Conservation (phyloP, 257 asterid genomes). For the Leonotis leonurus region DNA sequence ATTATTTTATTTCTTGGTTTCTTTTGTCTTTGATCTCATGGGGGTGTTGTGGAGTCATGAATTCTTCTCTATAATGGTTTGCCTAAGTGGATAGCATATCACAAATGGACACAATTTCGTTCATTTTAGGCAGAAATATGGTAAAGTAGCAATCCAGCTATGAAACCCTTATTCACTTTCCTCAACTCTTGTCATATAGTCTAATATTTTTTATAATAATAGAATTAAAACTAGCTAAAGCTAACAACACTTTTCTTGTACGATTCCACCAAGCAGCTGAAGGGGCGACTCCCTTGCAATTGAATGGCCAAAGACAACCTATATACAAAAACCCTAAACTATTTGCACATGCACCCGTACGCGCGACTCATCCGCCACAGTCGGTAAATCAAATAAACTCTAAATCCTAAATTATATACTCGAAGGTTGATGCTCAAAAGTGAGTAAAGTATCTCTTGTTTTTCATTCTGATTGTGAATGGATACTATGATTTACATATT, state of each 20-base stretch:
- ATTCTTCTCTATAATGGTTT: constrained; percentile 6
- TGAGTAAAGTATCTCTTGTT: too few relatives aligned
- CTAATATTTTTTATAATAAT: not conserved
- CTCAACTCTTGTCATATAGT: not conserved
- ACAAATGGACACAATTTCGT: constrained; percentile 8
- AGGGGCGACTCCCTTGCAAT: not conserved
- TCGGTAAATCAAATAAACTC: too few relatives aligned
- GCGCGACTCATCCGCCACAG: too few relatives aligned
- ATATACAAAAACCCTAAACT: too few relatives aligned
- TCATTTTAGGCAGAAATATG: not conserved
- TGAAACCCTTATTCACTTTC: not conserved
- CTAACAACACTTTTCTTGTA: too few relatives aligned
- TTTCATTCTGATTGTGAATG: too few relatives aligned
- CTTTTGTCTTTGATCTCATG: too few relatives aligned
- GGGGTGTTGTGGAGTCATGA: not conserved
- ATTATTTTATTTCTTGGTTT: too few relatives aligned
- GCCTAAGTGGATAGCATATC: constrained; percentile 19
- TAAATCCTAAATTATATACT: too few relatives aligned
- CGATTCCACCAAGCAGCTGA: not conserved
- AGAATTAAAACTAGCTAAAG: not conserved
- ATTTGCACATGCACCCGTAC: too few relatives aligned
- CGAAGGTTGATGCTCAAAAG: too few relatives aligned
- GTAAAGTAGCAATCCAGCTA: constrained; percentile 4
- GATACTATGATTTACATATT: too few relatives aligned
- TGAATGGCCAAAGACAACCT: not conserved